A percentile compares a stretch with the other conserved stretches of the same genome.
phyloP scores from a whole-genome alignment of 345 rosid species.

The Aquilaria sinensis region DNA sequence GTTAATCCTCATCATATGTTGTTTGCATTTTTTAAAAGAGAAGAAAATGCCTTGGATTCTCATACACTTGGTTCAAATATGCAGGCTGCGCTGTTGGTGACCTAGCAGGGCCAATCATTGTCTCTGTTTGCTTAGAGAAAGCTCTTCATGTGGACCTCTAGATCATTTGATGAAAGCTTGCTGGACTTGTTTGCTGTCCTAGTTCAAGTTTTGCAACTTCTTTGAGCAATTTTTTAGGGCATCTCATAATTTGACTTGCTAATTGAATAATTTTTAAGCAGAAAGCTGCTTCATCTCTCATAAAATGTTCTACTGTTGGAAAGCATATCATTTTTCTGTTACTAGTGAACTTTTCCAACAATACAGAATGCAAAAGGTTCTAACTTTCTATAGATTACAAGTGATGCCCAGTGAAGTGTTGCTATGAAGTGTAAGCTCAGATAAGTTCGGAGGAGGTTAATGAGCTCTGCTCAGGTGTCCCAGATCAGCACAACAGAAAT shows the following conservation, averaged over 20 bases:
- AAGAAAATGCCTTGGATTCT: not conserved
- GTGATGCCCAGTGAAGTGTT: too few species aligned
- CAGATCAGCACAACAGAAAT: conserved; percentile 70
- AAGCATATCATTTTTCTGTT: too few species aligned
- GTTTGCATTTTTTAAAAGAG: not conserved
- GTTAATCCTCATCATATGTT: conserved; percentile 5
- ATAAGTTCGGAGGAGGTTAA: too few species aligned
- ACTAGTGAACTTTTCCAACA: too few species aligned
- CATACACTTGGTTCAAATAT: conserved; percentile 1
- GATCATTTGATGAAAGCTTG: not conserved
- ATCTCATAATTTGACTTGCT: too few species aligned
- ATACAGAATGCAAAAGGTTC: too few species aligned
- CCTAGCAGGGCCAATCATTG: conserved; percentile 68
- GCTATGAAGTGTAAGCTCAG: too few species aligned
- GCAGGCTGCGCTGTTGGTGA: conserved; percentile 85
- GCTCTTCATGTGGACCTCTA: conserved; percentile 41
- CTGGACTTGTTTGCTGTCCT: not conserved
- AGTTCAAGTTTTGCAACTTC: conserved; percentile 6
- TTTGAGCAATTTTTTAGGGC: too few species aligned
- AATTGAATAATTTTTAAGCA: too few species aligned
- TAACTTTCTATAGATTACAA: too few species aligned
- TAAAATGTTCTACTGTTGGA: too few species aligned
- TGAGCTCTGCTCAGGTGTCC: conserved; percentile 36
- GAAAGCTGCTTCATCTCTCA: too few species aligned
- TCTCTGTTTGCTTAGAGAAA: conserved; percentile 63